A percentile compares a stretch with the other conserved stretches of the same genome.
These are phyloP conservation scores for Calocera viscosa DNA, from an alignment of 768 basidiomycete species.

Conservation along the genomic window DNA sequence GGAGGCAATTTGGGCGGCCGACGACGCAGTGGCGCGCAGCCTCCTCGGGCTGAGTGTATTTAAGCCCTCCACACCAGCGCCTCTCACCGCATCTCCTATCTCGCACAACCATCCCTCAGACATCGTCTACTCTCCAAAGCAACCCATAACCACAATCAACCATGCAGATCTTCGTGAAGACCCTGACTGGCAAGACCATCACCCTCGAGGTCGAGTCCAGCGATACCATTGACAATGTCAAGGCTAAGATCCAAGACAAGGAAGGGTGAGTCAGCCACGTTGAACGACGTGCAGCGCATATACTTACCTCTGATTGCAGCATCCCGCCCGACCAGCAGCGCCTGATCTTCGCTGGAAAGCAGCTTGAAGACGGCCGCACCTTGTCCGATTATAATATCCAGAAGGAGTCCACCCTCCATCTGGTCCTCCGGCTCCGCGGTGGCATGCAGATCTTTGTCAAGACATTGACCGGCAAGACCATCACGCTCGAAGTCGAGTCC, in stretches of 20 bases:
- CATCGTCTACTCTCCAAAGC: not conserved
- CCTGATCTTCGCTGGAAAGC: conserved; percentile 85
- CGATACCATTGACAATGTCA: conserved; percentile 39
- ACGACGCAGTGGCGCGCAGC: not conserved
- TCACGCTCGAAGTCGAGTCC: conserved; percentile 85
- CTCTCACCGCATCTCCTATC: not conserved
- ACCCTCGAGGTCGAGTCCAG: conserved; percentile 45
- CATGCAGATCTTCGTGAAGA: conserved; percentile 25
- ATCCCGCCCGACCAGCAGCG: conserved; percentile 74
- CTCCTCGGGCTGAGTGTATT: not conserved
- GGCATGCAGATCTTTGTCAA: conserved; percentile 90
- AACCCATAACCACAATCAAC: not conserved
- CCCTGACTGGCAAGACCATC: conserved; percentile 34
- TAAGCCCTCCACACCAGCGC: not conserved
- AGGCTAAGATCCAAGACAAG: conserved; percentile 29
- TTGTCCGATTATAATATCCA: conserved; percentile 85
- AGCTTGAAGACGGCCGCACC: conserved; percentile 82
- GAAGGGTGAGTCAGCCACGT: conserved; percentile 18
- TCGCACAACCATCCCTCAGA: not conserved
- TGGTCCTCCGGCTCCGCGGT: conserved; percentile 71
- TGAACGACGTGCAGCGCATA: not conserved
- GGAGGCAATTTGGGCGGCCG: not conserved
- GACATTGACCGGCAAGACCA: conserved; percentile 81
- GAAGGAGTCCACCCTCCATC: conserved; percentile 74
- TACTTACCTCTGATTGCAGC: conserved; percentile 21